Evolutionary conservation across 257 asterid species (phyloP).

Genomic region (Solanum chmielewskii): DNA sequence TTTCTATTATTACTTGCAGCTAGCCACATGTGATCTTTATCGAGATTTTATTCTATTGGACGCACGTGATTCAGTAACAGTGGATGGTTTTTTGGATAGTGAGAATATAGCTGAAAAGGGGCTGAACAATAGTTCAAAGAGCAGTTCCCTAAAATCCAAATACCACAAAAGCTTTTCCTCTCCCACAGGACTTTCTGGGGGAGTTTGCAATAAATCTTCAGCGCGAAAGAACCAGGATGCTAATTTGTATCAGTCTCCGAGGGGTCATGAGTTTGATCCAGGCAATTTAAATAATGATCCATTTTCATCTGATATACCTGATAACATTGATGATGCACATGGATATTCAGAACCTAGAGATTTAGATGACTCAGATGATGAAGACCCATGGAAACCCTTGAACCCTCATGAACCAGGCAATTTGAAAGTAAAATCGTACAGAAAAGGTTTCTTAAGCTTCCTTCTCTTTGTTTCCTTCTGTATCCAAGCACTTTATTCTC

Average conservation of each 20-base stretch:
- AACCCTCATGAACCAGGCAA: slow-evolving; percentile 89
- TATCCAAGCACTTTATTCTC: neutral
- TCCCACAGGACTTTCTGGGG: slow-evolving; percentile 46
- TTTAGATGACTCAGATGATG: slow-evolving; percentile 17
- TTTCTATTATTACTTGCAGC: slow-evolving; percentile 34
- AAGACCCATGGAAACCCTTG: slow-evolving; percentile 93
- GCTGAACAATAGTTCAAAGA: slow-evolving; percentile 8
- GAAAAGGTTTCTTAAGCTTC: slow-evolving; percentile 32
- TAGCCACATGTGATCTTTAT: slow-evolving; percentile 72
- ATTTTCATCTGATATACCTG: slow-evolving; percentile 20
- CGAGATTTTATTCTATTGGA: slow-evolving; percentile 83
- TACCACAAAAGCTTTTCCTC: slow-evolving; percentile 53
- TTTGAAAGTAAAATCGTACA: slow-evolving; percentile 69
- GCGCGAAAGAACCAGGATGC: slow-evolving; percentile 40
- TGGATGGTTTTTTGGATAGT: slow-evolving; percentile 39
- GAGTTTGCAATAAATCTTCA: slow-evolving; percentile 35
- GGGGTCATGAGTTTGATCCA: neutral
- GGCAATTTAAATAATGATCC: slow-evolving; percentile 10
- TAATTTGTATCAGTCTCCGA: slow-evolving; percentile 24
- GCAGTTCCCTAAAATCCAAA: slow-evolving; percentile 1
- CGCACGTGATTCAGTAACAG: slow-evolving; percentile 56
- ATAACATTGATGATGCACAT: slow-evolving; percentile 22
- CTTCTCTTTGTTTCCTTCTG: neutral
- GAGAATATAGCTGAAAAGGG: slow-evolving; percentile 34
- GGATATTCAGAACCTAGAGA: slow-evolving; percentile 35